phyloP scores from a whole-genome alignment of 177 flowering plant species.

The Vitis hybrid region DNA sequence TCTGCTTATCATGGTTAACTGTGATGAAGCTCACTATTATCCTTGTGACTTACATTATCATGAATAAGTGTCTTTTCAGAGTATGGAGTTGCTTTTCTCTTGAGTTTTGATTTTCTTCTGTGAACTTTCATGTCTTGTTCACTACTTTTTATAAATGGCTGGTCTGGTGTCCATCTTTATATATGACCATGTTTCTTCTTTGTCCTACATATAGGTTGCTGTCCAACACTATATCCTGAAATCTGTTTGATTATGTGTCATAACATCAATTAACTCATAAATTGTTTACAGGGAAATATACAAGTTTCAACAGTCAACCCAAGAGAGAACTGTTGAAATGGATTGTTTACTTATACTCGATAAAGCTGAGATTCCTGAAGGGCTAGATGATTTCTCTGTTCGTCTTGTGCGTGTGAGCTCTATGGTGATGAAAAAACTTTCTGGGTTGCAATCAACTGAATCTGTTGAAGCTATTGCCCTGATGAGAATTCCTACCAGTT shows the following conservation, averaged over 20 bases:
- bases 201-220: neutral
- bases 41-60: too few species aligned
- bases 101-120: too few species aligned
- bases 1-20: too few species aligned
- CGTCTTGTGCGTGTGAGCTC: constrained; percentile 62
- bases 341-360: constrained; percentile 74
- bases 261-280: neutral
- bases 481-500: constrained; percentile 66
- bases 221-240: neutral
- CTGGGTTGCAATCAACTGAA: constrained; percentile 78
- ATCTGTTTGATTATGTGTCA: neutral
- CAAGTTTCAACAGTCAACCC: constrained; percentile 38
- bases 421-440: constrained; percentile 70
- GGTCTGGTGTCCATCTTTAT: too few species aligned
- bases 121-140: too few species aligned
- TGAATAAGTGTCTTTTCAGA: too few species aligned
- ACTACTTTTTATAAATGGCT: too few species aligned
- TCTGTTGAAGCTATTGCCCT: constrained; percentile 75
- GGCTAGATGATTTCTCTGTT: constrained; percentile 29
- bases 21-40: too few species aligned
- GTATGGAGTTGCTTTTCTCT: too few species aligned
- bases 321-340: constrained; percentile 29
- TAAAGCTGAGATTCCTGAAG: constrained; percentile 54
- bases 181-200: neutral
- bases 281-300: constrained; percentile 61